Conservation (phyloP, 495 filamentous ascomycete genomes). For the Oidiodendron maius region DNA sequence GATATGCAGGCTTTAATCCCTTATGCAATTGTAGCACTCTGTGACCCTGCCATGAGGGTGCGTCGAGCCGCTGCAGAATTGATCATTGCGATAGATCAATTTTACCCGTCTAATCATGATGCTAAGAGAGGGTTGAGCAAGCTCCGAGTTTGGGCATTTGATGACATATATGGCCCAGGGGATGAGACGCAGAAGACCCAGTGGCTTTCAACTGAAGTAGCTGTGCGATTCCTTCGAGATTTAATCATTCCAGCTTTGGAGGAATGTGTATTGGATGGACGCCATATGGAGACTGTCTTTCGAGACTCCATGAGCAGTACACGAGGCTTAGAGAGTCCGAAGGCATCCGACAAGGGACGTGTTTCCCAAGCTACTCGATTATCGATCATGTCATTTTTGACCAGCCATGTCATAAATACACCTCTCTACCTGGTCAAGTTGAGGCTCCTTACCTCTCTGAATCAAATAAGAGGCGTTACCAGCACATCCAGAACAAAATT, state of each 20-base stretch:
- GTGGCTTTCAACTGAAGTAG: slow-evolving; percentile 54
- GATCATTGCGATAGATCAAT: slow-evolving; percentile 36
- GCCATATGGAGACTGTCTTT: slow-evolving; percentile 55
- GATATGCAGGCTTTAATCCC: slow-evolving; percentile 77
- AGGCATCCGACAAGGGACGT: slow-evolving; percentile 38
- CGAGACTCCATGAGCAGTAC: slow-evolving; percentile 48
- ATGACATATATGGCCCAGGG: slow-evolving; percentile 52
- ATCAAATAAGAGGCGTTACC: slow-evolving; percentile 61
- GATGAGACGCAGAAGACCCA: slow-evolving; percentile 41
- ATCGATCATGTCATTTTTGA: slow-evolving; percentile 67
- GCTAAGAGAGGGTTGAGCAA: slow-evolving; percentile 19
- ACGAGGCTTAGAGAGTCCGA: slow-evolving; percentile 22
- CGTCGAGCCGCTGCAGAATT: slow-evolving; percentile 68
- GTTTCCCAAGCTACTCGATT: slow-evolving; percentile 60
- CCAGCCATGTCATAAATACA: slow-evolving; percentile 61
- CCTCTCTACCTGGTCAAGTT: slow-evolving; percentile 63
- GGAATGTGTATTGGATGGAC: slow-evolving; percentile 72
- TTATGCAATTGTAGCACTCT: slow-evolving; percentile 65
- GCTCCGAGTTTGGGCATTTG: slow-evolving; percentile 40
- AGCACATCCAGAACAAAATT: slow-evolving; percentile 59
- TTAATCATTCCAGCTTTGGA: slow-evolving; percentile 67
- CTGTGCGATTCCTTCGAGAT: slow-evolving; percentile 52
- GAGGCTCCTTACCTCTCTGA: slow-evolving; percentile 63
- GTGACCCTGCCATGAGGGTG: slow-evolving; percentile 66
- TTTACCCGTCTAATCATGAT: slow-evolving; percentile 22